Base-by-base conservation (phyloP, 1,284 basidiomycete species). In the Meripilus lineatus region DNA sequence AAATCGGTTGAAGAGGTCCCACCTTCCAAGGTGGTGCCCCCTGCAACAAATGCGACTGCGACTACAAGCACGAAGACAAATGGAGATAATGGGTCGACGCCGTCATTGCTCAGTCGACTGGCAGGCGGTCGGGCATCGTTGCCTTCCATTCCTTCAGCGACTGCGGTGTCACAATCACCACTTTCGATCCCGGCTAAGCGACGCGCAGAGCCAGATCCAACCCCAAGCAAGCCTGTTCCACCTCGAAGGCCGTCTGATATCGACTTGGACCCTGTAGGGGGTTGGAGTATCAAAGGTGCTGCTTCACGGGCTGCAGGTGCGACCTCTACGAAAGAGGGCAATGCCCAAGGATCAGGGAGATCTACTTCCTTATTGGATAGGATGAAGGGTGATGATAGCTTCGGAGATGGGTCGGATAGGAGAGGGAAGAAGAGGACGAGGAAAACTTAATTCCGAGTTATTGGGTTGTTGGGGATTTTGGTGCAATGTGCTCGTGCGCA, bases 251-350 rank as follows among this genome's bases (percentile, higher is more conserved):
- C 5, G 22, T 15, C 17, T 32, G 61, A 66, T 42, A 52, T 56
- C 49, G 61, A 63, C 58, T 59, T 58, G 48, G 55, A 53, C 48
- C 63, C 63, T 7, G 57, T 58, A 32, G 64, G 61, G 28, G 75
- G 72, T 28, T 69, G 65, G 47, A 76, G 73, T 51, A 79, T 79
- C 49, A 75, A 74, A 53, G 80, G 80, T 33, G 79, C 79, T 18
- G 79, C 77, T 7, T 17, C 38, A 4, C 37, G 44, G 7, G 34
- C 45, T n/a, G 20, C 42, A 11, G n/a, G n/a, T n/a, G n/a, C n/a
- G n/a, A 30, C 41, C 8, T 22, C 28, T 14, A 34, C 13, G 11
- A 30, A 63, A 49, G 38, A 57, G 58, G 15, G 50, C 40, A 11
- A 32, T 25, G 28, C 28, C 10, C 10, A 30, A 10, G 28, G 28